These are phyloP conservation scores for Bathelium albidoporum DNA, from an alignment of 495 filamentous ascomycete genomes.

Conservation along the genomic window DNA sequence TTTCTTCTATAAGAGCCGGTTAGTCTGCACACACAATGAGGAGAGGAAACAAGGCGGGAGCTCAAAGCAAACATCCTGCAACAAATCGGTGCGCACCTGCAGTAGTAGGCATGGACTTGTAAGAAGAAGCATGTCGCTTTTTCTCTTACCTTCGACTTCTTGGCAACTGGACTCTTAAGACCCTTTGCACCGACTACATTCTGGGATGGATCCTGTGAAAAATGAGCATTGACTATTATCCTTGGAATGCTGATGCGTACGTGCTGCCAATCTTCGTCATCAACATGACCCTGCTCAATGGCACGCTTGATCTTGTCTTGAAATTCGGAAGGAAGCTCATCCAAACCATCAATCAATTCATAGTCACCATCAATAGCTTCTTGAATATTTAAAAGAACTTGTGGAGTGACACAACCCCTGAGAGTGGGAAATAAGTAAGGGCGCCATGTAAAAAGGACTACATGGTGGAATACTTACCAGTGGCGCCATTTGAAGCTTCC, in stretches of 20 bases:
- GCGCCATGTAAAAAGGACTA: background rate
- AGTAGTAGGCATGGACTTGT: background rate
- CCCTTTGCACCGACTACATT: slow-evolving; percentile 9
- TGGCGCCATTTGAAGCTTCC: slow-evolving; percentile 61
- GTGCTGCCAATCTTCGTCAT: slow-evolving; percentile 67
- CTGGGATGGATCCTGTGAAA: slow-evolving; percentile 15
- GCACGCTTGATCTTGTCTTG: slow-evolving; percentile 54
- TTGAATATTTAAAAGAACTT: slow-evolving; percentile 46
- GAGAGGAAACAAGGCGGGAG: background rate
- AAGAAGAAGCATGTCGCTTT: slow-evolving; percentile 3
- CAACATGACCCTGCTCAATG: slow-evolving; percentile 60
- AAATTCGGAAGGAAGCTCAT: slow-evolving; percentile 52
- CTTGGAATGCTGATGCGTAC: slow-evolving; percentile 39
- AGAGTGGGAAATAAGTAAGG: background rate
- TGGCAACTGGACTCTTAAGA: slow-evolving; percentile 26
- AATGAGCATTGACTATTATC: background rate
- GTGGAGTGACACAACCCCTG: slow-evolving; percentile 75
- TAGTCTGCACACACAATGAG: background rate
- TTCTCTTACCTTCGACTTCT: slow-evolving; percentile 28
- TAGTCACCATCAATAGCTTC: slow-evolving; percentile 53
- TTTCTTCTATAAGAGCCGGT: slow-evolving; percentile 14
- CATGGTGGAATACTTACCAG: slow-evolving; percentile 46
- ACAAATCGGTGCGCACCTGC: background rate
- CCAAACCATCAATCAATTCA: slow-evolving; percentile 71
- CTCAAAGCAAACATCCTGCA: background rate